Percentiles rank a stretch among this genome's conserved stretches.
phyloP scores from a whole-genome alignment of 2,329 filamentous ascomycete species.

The Aphanoascus verrucosus region DNA sequence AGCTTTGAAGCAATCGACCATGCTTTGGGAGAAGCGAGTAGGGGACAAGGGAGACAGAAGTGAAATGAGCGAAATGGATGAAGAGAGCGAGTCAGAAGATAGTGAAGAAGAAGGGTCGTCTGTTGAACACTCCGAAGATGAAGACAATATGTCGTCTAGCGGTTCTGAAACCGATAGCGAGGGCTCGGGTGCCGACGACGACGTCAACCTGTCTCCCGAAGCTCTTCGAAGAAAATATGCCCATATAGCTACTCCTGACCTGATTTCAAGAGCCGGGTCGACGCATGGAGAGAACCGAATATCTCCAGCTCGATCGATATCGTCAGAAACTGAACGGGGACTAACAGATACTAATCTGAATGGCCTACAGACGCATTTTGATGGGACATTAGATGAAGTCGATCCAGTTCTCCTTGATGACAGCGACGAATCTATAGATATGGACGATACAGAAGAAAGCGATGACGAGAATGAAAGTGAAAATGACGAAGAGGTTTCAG shows the following conservation, averaged over 20 bases:
- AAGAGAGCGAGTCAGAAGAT: constrained; percentile 60
- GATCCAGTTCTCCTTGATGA: constrained; percentile 38
- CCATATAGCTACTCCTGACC: constrained; percentile 18
- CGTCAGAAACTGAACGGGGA: background rate
- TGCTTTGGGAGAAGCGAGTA: constrained; percentile 39
- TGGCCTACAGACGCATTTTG: background rate
- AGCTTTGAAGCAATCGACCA: constrained; percentile 43
- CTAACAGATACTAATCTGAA: background rate
- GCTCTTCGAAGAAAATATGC: constrained; percentile 40
- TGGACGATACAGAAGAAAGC: constrained; percentile 40
- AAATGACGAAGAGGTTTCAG: constrained; percentile 29
- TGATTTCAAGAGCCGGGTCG: background rate
- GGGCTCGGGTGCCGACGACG: constrained; percentile 29
- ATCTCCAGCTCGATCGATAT: background rate
- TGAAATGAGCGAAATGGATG: constrained; percentile 52
- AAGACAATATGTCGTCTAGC: constrained; percentile 41
- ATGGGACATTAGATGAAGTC: constrained; percentile 31
- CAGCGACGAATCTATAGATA: constrained; percentile 39
- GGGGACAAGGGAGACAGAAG: constrained; percentile 36
- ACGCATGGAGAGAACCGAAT: background rate
- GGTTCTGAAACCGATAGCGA: constrained; percentile 35
- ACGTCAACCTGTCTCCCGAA: constrained; percentile 38
- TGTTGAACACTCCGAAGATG: constrained; percentile 47
- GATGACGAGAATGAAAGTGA: constrained; percentile 40
- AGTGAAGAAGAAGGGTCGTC: constrained; percentile 50